Conservation (phyloP, 1,284 basidiomycete genomes). For the Xerocomus cyaneibrunnescens region DNA sequence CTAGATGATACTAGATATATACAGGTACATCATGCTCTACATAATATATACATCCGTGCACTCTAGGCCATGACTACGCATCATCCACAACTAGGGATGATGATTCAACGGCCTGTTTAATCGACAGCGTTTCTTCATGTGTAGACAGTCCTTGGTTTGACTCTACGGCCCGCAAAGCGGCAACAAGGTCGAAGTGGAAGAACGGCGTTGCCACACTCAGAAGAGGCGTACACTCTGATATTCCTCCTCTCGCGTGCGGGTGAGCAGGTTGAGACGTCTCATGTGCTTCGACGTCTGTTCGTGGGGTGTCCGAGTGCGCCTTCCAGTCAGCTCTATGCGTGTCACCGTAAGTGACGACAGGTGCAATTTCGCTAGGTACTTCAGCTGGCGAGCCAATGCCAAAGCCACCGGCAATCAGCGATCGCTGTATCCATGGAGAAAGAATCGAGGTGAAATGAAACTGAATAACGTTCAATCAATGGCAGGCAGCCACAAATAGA, state of each 20-base stretch:
- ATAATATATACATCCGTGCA: slow-evolving; percentile 1
- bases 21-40: not conserved
- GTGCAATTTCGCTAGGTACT: slow-evolving; percentile 64
- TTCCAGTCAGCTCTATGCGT: slow-evolving; percentile 33
- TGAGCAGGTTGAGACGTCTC: slow-evolving; percentile 26
- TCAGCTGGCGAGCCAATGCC: slow-evolving; percentile 55
- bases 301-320: slow-evolving; percentile 8
- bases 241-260: not conserved
- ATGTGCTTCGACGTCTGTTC: slow-evolving; percentile 39
- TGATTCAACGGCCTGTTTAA: slow-evolving; percentile 12
- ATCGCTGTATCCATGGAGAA: slow-evolving; percentile 93
- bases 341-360: slow-evolving; percentile 65
- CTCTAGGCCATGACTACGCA: too few species aligned
- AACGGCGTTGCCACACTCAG: slow-evolving; percentile 68
- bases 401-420: slow-evolving; percentile 86
- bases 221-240: slow-evolving; percentile 39
- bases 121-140: slow-evolving; percentile 7
- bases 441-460: slow-evolving; percentile 90
- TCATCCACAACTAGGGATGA: not conserved
- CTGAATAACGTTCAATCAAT: slow-evolving; percentile 33
- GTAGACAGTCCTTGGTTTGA: slow-evolving; percentile 12
- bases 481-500: not conserved
- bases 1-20: too few species aligned
- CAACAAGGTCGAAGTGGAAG: slow-evolving; percentile 83
- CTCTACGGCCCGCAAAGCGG: slow-evolving; percentile 75